A percentile compares a stretch with the other conserved stretches of the same genome.
phyloP scores from a whole-genome alignment of 306 rosid species.

The Corylus heterophylla region DNA sequence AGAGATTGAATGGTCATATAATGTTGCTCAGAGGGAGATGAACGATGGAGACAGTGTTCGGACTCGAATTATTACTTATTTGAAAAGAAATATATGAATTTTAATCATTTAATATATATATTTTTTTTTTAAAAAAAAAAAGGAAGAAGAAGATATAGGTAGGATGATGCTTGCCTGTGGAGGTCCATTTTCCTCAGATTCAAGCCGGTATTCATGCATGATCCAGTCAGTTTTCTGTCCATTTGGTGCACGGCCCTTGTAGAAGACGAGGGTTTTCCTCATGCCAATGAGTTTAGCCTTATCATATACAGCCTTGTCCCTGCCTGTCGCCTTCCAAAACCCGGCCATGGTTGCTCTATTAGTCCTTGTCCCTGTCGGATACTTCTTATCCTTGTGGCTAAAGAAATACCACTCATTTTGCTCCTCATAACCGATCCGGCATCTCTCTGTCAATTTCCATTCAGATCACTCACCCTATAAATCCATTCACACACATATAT shows the following conservation, averaged over 20 bases:
- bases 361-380: slow-evolving; percentile 97
- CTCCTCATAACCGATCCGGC: slow-evolving; percentile 93
- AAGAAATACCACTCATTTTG: slow-evolving; percentile 94
- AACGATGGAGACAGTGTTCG: no score
- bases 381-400: slow-evolving; percentile 94
- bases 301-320: slow-evolving; percentile 89
- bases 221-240: slow-evolving; percentile 96
- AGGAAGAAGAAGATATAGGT: no score
- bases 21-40: no score
- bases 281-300: slow-evolving; percentile 75
- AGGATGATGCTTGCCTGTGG: slow-evolving; percentile 66
- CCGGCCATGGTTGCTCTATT: slow-evolving; percentile 91
- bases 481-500: background rate
- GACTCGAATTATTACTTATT: no score
- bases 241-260: slow-evolving; percentile 92
- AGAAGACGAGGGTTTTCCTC: slow-evolving; percentile 96
- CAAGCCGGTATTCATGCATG: slow-evolving; percentile 92
- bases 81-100: no score
- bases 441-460: slow-evolving; percentile 55
- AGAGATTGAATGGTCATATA: background rate
- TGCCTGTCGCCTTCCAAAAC: slow-evolving; percentile 95
- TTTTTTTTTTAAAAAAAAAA: no score
- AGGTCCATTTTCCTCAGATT: slow-evolving; percentile 75
- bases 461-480: slow-evolving; percentile 2
- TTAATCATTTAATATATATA: no score